Percentiles rank a stretch among this genome's conserved stretches.
phyloP scores from a whole-genome alignment of 495 filamentous ascomycete species.

The Staphylotrichum tortipilum region DNA sequence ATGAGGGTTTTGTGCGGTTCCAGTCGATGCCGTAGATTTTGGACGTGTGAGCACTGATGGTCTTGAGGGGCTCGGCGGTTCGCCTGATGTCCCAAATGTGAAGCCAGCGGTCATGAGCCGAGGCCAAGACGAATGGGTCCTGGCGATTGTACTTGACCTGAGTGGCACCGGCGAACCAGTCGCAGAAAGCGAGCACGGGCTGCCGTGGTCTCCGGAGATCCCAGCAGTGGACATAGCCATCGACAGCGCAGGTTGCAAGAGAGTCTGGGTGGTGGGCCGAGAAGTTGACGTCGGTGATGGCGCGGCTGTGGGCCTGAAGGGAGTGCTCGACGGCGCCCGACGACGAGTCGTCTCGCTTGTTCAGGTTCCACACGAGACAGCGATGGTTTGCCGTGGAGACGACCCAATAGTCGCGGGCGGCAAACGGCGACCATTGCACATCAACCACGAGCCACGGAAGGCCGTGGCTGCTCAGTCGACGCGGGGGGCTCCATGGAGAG shows the following conservation, averaged over 20 bases:
- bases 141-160: constrained; percentile 95
- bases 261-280: constrained; percentile 85
- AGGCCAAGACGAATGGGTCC: constrained; percentile 75
- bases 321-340: constrained; percentile 72
- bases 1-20: constrained; percentile 65
- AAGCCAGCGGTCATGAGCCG: constrained; percentile 77
- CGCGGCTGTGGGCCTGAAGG: constrained; percentile 79
- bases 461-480: constrained; percentile 70
- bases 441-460: constrained; percentile 96
- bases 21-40: constrained; percentile 97
- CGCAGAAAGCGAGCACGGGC: constrained; percentile 73
- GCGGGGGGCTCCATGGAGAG: constrained; percentile 79
- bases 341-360: constrained; percentile 60
- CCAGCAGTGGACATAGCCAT: constrained; percentile 92
- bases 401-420: constrained; percentile 83
- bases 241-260: constrained; percentile 83
- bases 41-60: constrained; percentile 82
- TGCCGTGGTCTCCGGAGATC: constrained; percentile 70
- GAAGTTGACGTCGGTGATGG: constrained; percentile 96
- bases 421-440: constrained; percentile 95
- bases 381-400: constrained; percentile 91
- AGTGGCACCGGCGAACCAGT: constrained; percentile 91
- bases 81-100: constrained; percentile 87
- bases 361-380: constrained; percentile 90
- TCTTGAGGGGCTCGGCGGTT: constrained; percentile 67